Evolutionary conservation across 1,284 basidiomycete genomes (phyloP).

Genomic region (Ceratobasidium sp.): DNA sequence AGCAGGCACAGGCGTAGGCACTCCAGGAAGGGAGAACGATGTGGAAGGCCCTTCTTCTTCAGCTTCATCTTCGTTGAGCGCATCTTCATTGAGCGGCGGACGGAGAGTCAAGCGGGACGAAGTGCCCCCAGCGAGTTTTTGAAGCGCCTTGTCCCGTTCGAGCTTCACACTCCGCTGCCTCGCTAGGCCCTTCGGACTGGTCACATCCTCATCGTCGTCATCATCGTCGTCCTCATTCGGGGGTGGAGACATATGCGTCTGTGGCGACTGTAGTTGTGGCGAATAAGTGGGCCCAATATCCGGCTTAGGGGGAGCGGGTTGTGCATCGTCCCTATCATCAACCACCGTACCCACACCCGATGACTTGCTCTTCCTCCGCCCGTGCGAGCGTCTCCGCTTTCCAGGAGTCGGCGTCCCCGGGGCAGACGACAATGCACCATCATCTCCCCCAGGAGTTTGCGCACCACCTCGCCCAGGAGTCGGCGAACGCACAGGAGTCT

Average conservation of each 20-base stretch:
- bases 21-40: constrained; percentile 58
- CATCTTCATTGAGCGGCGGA: constrained; percentile 56
- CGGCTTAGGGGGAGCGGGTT: constrained; percentile 13
- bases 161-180: constrained; percentile 26
- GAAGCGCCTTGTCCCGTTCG: constrained; percentile 28
- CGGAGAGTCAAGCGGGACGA: constrained; percentile 47
- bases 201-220: constrained; percentile 22
- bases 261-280: not conserved
- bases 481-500: constrained; percentile 3
- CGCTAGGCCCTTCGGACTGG: constrained; percentile 4
- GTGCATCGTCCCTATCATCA: constrained; percentile 46
- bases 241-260: not conserved
- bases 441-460: constrained; percentile 16
- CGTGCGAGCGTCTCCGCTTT: constrained; percentile 22
- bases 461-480: constrained; percentile 18
- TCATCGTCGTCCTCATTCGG: constrained; percentile 35
- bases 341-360: constrained; percentile 31
- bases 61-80: constrained; percentile 64
- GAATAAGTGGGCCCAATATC: not conserved
- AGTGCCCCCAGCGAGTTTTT: constrained; percentile 32
- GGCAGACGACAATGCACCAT: constrained; percentile 10
- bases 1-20: constrained; percentile 55
- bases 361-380: constrained; percentile 30
- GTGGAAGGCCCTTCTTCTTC: constrained; percentile 61
- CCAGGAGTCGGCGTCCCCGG: constrained; percentile 27